Base-by-base conservation (phyloP, 2,329 filamentous ascomycete species). In the Paracorniculantispora psalliotae region DNA sequence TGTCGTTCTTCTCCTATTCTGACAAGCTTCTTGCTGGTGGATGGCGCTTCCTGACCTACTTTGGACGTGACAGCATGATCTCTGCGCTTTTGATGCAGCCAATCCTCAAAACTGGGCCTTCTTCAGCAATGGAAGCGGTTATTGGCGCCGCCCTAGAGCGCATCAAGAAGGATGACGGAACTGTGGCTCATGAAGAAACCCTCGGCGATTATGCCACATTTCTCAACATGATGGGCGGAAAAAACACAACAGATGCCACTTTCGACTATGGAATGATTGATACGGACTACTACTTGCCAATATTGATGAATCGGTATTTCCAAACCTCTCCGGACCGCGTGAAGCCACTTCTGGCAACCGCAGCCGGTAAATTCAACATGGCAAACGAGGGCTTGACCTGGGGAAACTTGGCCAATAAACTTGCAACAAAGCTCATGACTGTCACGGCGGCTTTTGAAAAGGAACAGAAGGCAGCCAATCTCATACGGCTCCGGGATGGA, bases 11-110 rank as follows among this genome's bases (percentile, higher is more conserved):
- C 4, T 87, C 85, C 0, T 88, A 87, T 63, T 81, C 76, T 0
- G 74, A 83, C 33, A 88, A 88, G 63, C 73, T 88, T 0, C 73
- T 86, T 2, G 85, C 86, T 1, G 85, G 85, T 12, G 83, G 82
- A 4, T 88, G 84, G 85, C 73, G 84, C 1, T 88, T 87, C 63
- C 68, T 88, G 47, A 88, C 85, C 0, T 88, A 88, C 65, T 88
- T 88, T 69, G 85, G 84, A 0, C 78, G 85, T 12, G 85, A 89
- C 65, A 84, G 79, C 61, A 84, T 87, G 76, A 85, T 88, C 41
- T 76, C 82, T 1, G 73, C 81, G 15, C 75, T 88, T 0, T 71
- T 88, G 0, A 72, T 87, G 30, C 78, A 84, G 59, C 78, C 82
- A 0, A 75, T 87, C 0, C 72, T 88, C 1, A 85, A 81, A 53